A percentile compares a stretch with the other conserved stretches of the same genome.
These are phyloP conservation scores for Bacidia gigantensis DNA, from an alignment of 495 filamentous ascomycete genomes.

Conservation along the genomic window DNA sequence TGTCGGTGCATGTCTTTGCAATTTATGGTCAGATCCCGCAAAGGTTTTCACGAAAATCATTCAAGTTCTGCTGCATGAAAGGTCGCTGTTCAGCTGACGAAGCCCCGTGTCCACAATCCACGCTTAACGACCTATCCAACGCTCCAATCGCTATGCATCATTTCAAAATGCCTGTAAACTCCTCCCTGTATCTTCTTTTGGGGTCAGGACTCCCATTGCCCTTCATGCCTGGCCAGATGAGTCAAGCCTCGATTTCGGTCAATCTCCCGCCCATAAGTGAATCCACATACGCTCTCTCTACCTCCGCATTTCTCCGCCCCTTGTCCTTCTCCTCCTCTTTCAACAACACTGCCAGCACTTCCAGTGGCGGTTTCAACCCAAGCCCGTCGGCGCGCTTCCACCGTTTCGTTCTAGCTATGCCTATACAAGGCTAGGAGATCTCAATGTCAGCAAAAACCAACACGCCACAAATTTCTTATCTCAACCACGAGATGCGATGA, in stretches of 20 bases:
- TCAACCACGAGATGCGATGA: background rate
- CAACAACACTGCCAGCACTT: constrained; percentile 77
- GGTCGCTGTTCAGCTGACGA: too few species aligned
- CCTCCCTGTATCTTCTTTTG: too few species aligned
- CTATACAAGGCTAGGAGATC: constrained; percentile 63
- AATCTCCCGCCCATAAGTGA: constrained; percentile 43
- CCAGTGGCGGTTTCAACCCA: constrained; percentile 71
- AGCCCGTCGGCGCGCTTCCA: constrained; percentile 77
- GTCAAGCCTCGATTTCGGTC: background rate
- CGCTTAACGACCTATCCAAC: background rate
- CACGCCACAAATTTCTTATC: too few species aligned
- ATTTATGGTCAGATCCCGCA: too few species aligned
- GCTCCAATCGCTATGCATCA: background rate
- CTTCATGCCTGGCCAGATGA: too few species aligned
- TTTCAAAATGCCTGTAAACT: too few species aligned
- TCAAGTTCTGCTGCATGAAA: too few species aligned
- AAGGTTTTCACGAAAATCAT: too few species aligned
- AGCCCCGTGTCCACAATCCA: too few species aligned
- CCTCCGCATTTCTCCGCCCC: constrained; percentile 20
- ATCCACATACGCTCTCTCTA: constrained; percentile 67
- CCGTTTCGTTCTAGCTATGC: constrained; percentile 64
- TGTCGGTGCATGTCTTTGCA: too few species aligned
- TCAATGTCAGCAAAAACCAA: constrained; percentile 1
- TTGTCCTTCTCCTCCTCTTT: constrained; percentile 49
- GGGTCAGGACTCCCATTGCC: too few species aligned